Evolutionary conservation across 257 asterid genomes (phyloP).

Genomic region (Plectranthus barbatus): DNA sequence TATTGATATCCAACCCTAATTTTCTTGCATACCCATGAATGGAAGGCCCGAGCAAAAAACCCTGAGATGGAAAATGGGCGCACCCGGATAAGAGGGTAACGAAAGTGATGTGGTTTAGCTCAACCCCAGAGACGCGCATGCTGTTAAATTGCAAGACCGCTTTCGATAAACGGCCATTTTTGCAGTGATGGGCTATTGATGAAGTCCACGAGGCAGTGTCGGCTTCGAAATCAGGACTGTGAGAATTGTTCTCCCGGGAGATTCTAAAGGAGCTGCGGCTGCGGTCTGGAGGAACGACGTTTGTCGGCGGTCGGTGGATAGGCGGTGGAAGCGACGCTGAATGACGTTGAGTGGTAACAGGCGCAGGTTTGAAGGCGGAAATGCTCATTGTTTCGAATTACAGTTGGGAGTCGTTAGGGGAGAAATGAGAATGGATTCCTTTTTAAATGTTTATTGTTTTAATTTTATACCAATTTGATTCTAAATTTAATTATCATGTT

Average conservation of each 20-base stretch:
- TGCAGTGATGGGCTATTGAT: conserved; percentile 55
- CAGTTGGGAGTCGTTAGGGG: conserved; percentile 7
- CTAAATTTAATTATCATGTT: no score
- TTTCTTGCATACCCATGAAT: conserved; percentile 56
- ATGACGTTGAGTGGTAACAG: conserved; percentile 5
- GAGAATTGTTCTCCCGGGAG: conserved; percentile 4
- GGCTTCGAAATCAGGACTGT: conserved; percentile 11
- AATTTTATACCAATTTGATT: no score
- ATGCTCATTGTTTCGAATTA: conserved; percentile 36
- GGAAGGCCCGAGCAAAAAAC: conserved; percentile 29
- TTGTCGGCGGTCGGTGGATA: conserved; percentile 1
- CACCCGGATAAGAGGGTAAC: conserved; percentile 66
- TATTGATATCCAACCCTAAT: conserved; percentile 38
- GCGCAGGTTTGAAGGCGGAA: conserved; percentile 21
- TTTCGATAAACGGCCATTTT: conserved; percentile 39
- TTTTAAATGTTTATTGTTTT: not conserved
- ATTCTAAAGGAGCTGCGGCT: not conserved
- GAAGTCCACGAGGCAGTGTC: conserved; percentile 68
- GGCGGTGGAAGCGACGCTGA: conserved; percentile 13
- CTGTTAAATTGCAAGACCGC: conserved; percentile 43
- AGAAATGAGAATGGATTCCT: not conserved
- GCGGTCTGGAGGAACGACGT: conserved; percentile 5
- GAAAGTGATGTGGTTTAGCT: conserved; percentile 53
- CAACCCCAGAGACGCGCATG: conserved; percentile 47
- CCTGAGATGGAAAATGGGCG: conserved; percentile 47